Evolutionary conservation across 1,284 basidiomycete genomes (phyloP), one percentile per base, ranked within the genome.

Genomic region (Irpex rosettiformis): DNA sequence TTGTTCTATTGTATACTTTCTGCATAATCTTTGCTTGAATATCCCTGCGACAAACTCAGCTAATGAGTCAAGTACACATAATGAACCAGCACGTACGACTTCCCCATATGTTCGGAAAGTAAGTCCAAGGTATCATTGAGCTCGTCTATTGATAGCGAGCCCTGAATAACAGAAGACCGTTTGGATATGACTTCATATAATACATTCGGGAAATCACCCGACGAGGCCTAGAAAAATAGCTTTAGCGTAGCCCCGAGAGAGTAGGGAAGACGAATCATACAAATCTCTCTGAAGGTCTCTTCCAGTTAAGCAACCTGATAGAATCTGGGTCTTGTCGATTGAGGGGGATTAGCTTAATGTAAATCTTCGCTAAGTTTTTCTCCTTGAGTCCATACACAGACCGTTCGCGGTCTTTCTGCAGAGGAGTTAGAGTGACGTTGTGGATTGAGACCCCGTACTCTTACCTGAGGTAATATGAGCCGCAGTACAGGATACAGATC

Each of bases 371-470:
- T 2, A 98, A 76, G 67, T 90, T 91, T 72, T 90, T 89, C 75
- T 98, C 96, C 71, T 97, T 97, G 62, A 96, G 72, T 7, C 92
- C 91, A 72, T 97, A 98, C 0, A 94, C 87, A 0, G 92, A 83
- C 54, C 95, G 84, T 64, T 96, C 93, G 33, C 89, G 82, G 70
- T 98, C 95, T 82, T 93, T 91, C 94, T 97, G 69, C 42, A 62
- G 47, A 4, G 21, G 4, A 48, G 21, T 37, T 52, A 7, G 58
- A 18, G 3, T 25, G 45, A 4, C 24, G 16, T 8, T 42, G 33
- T 37, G 22, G 1, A 1, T 27, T 10, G 22, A 28, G 16, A 24
- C 13, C 6, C 25, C 22, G 69, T 76, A 53, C 74, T 81, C 48
- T 51, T 28, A 22, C 89, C 81, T 91, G 89, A 3, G 90, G 90